Evolutionary conservation across 2,329 filamentous ascomycete genomes (phyloP).

Genomic region (Hymenoscyphus fraxineus): DNA sequence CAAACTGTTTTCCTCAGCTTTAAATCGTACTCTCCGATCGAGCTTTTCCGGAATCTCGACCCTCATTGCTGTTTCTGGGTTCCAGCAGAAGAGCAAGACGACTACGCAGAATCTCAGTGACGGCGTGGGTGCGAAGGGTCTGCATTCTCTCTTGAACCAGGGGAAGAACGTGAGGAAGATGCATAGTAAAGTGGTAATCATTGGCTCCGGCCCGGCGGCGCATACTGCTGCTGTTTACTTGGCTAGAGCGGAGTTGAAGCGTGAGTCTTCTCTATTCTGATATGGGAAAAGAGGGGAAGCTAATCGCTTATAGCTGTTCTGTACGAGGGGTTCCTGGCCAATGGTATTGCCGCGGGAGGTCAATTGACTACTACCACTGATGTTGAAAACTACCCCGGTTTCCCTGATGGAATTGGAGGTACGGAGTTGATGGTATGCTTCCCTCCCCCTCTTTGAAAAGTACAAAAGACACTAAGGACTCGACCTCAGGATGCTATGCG

Average conservation of each 20-base stretch:
- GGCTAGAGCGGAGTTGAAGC: conserved; percentile 88
- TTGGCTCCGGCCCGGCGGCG: conserved; percentile 93
- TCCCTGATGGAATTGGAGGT: conserved; percentile 84
- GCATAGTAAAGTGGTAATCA: conserved; percentile 90
- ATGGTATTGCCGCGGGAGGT: conserved; percentile 91
- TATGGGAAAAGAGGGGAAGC: conserved; percentile 28
- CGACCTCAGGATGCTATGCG: conserved; percentile 70
- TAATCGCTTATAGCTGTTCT: conserved; percentile 58
- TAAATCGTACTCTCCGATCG: conserved; percentile 73
- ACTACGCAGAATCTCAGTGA: conserved; percentile 22
- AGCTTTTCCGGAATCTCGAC: conserved; percentile 66
- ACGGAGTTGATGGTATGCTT: conserved; percentile 67
- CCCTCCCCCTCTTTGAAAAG: not conserved
- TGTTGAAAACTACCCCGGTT: conserved; percentile 96
- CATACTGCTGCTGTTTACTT: conserved; percentile 98
- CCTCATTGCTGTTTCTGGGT: conserved; percentile 63
- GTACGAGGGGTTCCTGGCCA: conserved; percentile 97
- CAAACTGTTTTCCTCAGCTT: conserved; percentile 90
- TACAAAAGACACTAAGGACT: not conserved
- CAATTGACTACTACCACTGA: conserved; percentile 98
- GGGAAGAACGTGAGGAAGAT: conserved; percentile 54
- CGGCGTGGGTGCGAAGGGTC: conserved; percentile 19
- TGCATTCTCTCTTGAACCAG: conserved; percentile 16
- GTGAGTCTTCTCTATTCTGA: conserved; percentile 31
- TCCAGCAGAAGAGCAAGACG: conserved; percentile 53